Conservation (phyloP, 345 rosid genomes). For the Stellera chamaejasme region DNA sequence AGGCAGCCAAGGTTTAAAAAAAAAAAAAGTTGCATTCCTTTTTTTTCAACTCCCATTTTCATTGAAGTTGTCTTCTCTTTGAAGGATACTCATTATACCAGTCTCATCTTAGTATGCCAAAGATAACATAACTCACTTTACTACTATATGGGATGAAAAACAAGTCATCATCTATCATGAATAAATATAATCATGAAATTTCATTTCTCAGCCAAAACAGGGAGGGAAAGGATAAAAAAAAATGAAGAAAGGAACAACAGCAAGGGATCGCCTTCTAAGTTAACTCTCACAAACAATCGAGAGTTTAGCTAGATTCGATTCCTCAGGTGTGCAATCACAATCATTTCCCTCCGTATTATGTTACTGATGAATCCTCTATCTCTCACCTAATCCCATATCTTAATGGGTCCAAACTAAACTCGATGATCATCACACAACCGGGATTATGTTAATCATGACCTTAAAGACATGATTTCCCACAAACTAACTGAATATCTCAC, state of each 20-base stretch:
- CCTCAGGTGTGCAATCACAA: slow-evolving; percentile 48
- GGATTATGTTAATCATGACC: slow-evolving; percentile 44
- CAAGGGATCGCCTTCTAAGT: slow-evolving; percentile 2
- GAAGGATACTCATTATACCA: no score
- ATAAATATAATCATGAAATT: not conserved
- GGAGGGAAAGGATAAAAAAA: not conserved
- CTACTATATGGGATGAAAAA: no score
- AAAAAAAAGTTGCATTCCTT: no score
- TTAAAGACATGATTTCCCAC: slow-evolving; percentile 32
- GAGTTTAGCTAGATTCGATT: slow-evolving; percentile 11
- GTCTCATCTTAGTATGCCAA: no score
- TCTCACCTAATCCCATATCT: slow-evolving; percentile 35
- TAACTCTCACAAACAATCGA: no score
- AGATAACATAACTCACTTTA: no score
- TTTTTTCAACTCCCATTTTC: no score
- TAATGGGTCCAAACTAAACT: slow-evolving; percentile 41
- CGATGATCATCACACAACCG: slow-evolving; percentile 39
- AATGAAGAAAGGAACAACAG: slow-evolving; percentile 24
- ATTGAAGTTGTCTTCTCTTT: no score
- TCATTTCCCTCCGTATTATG: slow-evolving; percentile 23
- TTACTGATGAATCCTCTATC: slow-evolving; percentile 36
- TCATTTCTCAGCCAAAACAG: slow-evolving; percentile 6
- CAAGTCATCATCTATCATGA: no score
- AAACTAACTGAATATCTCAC: slow-evolving; percentile 40
- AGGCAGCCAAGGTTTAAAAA: no score